Evolutionary conservation across 257 asterid species (phyloP).

Genomic region (Nicotiana knightiana): DNA sequence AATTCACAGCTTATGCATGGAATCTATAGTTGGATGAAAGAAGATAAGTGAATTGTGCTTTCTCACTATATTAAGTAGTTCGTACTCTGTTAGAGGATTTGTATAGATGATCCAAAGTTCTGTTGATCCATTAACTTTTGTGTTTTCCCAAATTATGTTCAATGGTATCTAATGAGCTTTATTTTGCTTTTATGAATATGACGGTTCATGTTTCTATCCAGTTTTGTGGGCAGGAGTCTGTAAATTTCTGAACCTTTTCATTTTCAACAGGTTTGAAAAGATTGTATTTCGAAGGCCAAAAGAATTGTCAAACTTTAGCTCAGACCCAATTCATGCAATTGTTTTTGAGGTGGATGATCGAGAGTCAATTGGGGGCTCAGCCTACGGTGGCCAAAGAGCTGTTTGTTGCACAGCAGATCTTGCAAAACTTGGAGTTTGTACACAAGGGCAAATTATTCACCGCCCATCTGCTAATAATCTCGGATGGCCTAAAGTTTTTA

Average conservation of each 20-base stretch:
- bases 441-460: constrained; percentile 68
- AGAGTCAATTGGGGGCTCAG: constrained; percentile 87
- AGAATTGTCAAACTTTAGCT: constrained; percentile 69
- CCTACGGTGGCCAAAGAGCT: constrained; percentile 96
- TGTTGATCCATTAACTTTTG: not conserved
- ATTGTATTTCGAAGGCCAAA: constrained; percentile 65
- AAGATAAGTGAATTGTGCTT: not conserved
- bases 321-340: constrained; percentile 60
- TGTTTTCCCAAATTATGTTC: not conserved
- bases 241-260: not conserved
- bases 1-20: not conserved
- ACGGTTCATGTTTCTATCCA: not conserved
- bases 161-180: not conserved
- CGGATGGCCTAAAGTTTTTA: constrained; percentile 88
- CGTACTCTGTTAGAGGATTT: not conserved
- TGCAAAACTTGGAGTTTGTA: constrained; percentile 91
- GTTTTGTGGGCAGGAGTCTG: not conserved
- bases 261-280: constrained; percentile 62
- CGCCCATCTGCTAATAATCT: constrained; percentile 72
- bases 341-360: constrained; percentile 91
- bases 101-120: not conserved
- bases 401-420: constrained; percentile 87
- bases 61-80: not conserved
- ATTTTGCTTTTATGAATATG: not conserved
- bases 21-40: not conserved